Conservation (phyloP, 148 eudicot species). For the Mesembryanthemum crystallinum region DNA sequence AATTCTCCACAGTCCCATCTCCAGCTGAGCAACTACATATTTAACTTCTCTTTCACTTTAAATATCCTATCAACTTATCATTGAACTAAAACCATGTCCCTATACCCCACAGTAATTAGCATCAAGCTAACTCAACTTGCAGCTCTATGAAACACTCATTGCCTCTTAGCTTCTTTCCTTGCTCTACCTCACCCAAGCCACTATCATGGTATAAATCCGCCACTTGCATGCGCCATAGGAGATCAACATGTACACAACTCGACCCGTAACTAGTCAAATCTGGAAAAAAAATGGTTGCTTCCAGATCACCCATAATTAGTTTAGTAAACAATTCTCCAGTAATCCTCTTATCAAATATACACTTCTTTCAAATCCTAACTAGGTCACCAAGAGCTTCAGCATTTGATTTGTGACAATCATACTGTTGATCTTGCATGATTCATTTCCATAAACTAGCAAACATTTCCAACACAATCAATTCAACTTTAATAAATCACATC, state of each 20-base stretch:
- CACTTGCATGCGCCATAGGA: not conserved
- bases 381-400: slow-evolving; percentile 10
- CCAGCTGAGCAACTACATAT: not conserved
- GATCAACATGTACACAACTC: slow-evolving; percentile 1
- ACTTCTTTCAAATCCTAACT: not conserved
- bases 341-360: not conserved
- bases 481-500: not conserved
- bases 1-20: not conserved
- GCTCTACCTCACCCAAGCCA: not conserved
- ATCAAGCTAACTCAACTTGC: not conserved
- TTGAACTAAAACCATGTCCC: not conserved
- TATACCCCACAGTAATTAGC: not conserved
- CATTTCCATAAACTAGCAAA: slow-evolving; percentile 8
- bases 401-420: slow-evolving; percentile 9
- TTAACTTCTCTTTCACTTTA: not conserved
- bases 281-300: not conserved
- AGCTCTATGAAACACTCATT: not conserved
- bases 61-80: not conserved
- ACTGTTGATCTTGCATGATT: slow-evolving; percentile 9
- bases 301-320: not conserved
- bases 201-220: not conserved
- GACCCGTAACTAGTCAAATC: not conserved
- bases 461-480: not conserved
- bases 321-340: not conserved
- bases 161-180: not conserved